Evolutionary conservation across 2,329 filamentous ascomycete species (phyloP), one percentile per base, ranked within the genome.

Genomic region (Cercospora sojina): DNA sequence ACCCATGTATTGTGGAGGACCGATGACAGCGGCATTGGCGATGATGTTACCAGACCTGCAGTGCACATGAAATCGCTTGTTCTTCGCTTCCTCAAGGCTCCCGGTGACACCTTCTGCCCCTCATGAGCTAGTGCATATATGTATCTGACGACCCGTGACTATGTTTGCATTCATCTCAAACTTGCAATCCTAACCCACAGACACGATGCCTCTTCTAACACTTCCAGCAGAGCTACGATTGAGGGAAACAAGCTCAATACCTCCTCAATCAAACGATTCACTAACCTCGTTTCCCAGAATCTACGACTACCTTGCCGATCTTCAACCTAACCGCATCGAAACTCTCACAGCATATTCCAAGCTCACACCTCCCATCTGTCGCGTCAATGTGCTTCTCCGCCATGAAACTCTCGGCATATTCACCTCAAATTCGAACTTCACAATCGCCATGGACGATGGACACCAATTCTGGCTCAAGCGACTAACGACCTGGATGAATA

Each of bases 351-450:
- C 68, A 27, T 56, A 67, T 35, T 59, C 69, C 16, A 35, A 63
- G 47, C 60, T 71, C 18, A 74, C 72, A 6, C 74, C 72, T 12
- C 31, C 71, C 9, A 71, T 74, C 20, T 72, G 69, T 38, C 68
- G 71, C 41, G 65, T 67, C 18, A 69, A 65, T 59, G 51, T 27
- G 2, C 56, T 66, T 3, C 43, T 74, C 9, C 66, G 71, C 18
- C n/a, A 65, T 7, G 74, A 75, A 56, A 70, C 74, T 1, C 32
- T 74, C 3, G 67, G 70, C 10, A 47, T 75, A n/a, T 73, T 68
- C 63, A 70, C 69, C 5, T 25, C 49, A 6, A 69, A 69, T 35
- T 58, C 67, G 1, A 64, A 63, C n/a, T 75, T 75, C 64, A 59
- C 47, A 38, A 67, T 73, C 29, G 65, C 70, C 12, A 65, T 71